Evolutionary conservation across 192 early-diverging fungal species (phyloP).

Genomic region (Geosiphon pyriformis): DNA sequence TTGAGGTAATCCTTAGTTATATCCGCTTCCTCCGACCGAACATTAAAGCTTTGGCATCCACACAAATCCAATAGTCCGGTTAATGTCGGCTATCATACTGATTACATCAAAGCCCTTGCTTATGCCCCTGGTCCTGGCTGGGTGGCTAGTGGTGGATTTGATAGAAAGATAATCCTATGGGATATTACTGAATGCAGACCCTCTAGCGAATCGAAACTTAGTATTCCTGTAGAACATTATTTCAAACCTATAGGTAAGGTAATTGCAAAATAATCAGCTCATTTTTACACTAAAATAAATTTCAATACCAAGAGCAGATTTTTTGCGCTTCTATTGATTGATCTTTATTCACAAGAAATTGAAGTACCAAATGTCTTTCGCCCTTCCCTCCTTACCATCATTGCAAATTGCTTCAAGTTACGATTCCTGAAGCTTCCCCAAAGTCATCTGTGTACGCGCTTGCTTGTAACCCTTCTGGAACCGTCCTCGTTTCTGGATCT

Average conservation of each 20-base stretch:
- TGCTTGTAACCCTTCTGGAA: slow-evolving; percentile 72
- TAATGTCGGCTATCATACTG: slow-evolving; percentile 76
- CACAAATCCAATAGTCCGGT: slow-evolving; percentile 46
- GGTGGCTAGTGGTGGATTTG: slow-evolving; percentile 89
- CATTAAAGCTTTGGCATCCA: slow-evolving; percentile 72
- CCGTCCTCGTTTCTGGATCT: slow-evolving; percentile 81
- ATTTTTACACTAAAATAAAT: too few relatives aligned
- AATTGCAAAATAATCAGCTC: not conserved
- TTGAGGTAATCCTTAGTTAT: slow-evolving; percentile 53
- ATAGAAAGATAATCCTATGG: slow-evolving; percentile 86
- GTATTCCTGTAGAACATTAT: slow-evolving; percentile 1
- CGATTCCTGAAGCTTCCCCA: slow-evolving; percentile 46
- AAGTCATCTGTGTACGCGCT: slow-evolving; percentile 83
- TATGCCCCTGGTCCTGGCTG: slow-evolving; percentile 64
- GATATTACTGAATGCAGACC: slow-evolving; percentile 64
- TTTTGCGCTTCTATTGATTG: not conserved
- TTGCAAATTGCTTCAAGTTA: too few relatives aligned
- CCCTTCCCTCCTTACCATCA: too few relatives aligned
- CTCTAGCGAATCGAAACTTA: not conserved
- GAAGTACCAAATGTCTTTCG: too few relatives aligned
- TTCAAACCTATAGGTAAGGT: slow-evolving; percentile 16
- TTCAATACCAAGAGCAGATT: too few relatives aligned
- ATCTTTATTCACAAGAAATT: not conserved
- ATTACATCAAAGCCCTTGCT: slow-evolving; percentile 89
- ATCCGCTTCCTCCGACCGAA: slow-evolving; percentile 88